These are phyloP conservation scores for Cytospora piceicola DNA, from an alignment of 2,329 filamentous ascomycete genomes.

Conservation along the genomic window DNA sequence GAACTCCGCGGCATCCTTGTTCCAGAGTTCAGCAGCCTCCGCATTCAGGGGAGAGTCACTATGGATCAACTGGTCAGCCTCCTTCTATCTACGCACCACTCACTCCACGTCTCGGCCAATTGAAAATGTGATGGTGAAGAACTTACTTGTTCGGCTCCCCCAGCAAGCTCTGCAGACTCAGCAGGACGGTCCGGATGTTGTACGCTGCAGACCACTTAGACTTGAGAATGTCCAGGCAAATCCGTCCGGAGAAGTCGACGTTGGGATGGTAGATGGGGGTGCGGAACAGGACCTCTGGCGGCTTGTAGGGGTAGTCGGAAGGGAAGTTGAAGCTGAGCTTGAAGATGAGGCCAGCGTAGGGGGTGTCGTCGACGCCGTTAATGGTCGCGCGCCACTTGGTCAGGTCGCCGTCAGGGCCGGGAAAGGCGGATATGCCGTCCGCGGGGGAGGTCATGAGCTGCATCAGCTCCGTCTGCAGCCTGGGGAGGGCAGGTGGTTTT, in stretches of 20 bases:
- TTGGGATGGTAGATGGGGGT: slow-evolving; percentile 99
- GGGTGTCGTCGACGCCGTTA: slow-evolving; percentile 85
- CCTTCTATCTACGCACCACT: background rate
- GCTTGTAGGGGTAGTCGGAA: slow-evolving; percentile 87
- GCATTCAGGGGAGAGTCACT: slow-evolving; percentile 94
- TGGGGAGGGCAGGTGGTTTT: slow-evolving; percentile 44
- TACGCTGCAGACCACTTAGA: slow-evolving; percentile 99
- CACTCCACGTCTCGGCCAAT: too few relatives aligned
- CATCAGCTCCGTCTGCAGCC: slow-evolving; percentile 97
- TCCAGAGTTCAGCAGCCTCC: slow-evolving; percentile 95
- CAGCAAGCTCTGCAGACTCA: slow-evolving; percentile 92
- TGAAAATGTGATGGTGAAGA: background rate
- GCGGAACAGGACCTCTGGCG: slow-evolving; percentile 93
- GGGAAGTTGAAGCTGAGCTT: slow-evolving; percentile 94
- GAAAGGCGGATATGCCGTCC: slow-evolving; percentile 93
- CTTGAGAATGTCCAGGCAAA: slow-evolving; percentile 97
- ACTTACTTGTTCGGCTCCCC: slow-evolving; percentile 98
- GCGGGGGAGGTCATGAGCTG: slow-evolving; percentile 95
- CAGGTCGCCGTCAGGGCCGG: slow-evolving; percentile 85
- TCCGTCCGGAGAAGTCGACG: slow-evolving; percentile 94
- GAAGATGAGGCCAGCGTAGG: slow-evolving; percentile 84
- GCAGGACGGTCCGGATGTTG: slow-evolving; percentile 89
- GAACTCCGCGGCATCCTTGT: slow-evolving; percentile 84
- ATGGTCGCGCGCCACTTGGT: slow-evolving; percentile 95
- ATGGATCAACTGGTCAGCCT: slow-evolving; percentile 17